A percentile compares a stretch with the other conserved stretches of the same genome.
These are phyloP conservation scores for Favolaschia claudopus DNA, from an alignment of 768 basidiomycete species.

Conservation along the genomic window DNA sequence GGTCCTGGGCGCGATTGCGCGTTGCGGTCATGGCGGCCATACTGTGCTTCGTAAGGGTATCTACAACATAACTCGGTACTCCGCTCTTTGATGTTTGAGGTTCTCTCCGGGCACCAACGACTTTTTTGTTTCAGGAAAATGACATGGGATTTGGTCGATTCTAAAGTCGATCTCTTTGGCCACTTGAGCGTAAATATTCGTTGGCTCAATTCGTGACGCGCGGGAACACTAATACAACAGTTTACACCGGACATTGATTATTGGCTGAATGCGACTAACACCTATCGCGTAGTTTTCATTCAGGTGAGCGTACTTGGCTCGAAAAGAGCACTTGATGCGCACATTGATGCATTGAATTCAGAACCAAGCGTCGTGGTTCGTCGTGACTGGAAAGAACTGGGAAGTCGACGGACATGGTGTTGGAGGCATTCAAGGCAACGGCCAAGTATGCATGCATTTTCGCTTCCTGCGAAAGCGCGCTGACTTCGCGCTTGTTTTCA, in stretches of 20 bases:
- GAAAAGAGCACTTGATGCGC: background rate
- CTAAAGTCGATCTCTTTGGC: conserved; percentile 36
- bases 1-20: conserved; percentile 43
- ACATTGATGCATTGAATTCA: no score
- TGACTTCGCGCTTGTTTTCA: conserved; percentile 23
- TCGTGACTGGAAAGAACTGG: conserved; percentile 64
- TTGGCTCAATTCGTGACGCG: no score
- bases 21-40: conserved; percentile 43
- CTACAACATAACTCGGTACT: conserved; percentile 49
- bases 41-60: conserved; percentile 42
- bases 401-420: conserved; percentile 60
- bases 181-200: conserved; percentile 45
- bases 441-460: conserved; percentile 48
- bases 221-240: no score
- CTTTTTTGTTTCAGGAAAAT: conserved; percentile 41
- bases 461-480: no score
- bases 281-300: conserved; percentile 67
- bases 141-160: conserved; percentile 45
- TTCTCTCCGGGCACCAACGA: background rate
- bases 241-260: conserved; percentile 61
- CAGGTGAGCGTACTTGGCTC: conserved; percentile 45
- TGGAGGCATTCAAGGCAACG: conserved; percentile 69
- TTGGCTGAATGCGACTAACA: conserved; percentile 63
- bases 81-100: background rate
- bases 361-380: conserved; percentile 72